Percentiles rank a stretch among this genome's conserved stretches.
Evolutionary conservation across 164 flowering plant genomes (phyloP).

Genomic region (Chloranthus sessilifolius): DNA sequence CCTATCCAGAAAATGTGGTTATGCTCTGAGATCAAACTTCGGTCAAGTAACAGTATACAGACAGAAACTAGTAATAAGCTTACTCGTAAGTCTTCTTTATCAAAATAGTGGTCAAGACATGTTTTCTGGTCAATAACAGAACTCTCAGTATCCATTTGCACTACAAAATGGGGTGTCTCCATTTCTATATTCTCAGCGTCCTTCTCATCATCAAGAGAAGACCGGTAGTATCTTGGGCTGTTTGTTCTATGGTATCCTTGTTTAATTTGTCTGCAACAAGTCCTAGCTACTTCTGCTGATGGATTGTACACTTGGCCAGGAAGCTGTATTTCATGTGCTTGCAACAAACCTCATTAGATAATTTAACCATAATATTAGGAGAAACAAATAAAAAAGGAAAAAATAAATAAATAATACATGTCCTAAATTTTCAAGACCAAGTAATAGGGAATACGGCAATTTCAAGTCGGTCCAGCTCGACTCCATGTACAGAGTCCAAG

Average conservation of each 20-base stretch:
- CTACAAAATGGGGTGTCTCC: constrained; percentile 41
- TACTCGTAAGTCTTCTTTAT: constrained; percentile 62
- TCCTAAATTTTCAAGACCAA: too few relatives aligned
- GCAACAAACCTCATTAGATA: neutral
- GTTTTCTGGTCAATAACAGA: constrained; percentile 51
- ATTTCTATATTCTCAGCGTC: constrained; percentile 5
- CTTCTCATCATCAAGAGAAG: constrained; percentile 33
- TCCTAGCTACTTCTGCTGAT: constrained; percentile 42
- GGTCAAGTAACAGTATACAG: neutral
- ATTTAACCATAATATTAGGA: neutral
- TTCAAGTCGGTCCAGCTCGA: too few relatives aligned
- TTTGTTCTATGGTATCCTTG: constrained; percentile 38
- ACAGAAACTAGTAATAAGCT: constrained; percentile 4
- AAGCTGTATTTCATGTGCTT: constrained; percentile 28
- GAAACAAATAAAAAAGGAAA: neutral
- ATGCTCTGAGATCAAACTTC: neutral
- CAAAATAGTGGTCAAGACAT: constrained; percentile 59
- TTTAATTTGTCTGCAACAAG: constrained; percentile 48
- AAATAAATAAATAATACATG: neutral
- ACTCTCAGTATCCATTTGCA: constrained; percentile 76
- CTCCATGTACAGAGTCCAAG: too few relatives aligned
- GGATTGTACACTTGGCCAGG: constrained; percentile 49
- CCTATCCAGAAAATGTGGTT: constrained; percentile 27
- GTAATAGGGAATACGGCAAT: too few relatives aligned
- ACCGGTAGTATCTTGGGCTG: constrained; percentile 47